Evolutionary conservation across 306 rosid species (phyloP).

Genomic region (Dryas drummondii): DNA sequence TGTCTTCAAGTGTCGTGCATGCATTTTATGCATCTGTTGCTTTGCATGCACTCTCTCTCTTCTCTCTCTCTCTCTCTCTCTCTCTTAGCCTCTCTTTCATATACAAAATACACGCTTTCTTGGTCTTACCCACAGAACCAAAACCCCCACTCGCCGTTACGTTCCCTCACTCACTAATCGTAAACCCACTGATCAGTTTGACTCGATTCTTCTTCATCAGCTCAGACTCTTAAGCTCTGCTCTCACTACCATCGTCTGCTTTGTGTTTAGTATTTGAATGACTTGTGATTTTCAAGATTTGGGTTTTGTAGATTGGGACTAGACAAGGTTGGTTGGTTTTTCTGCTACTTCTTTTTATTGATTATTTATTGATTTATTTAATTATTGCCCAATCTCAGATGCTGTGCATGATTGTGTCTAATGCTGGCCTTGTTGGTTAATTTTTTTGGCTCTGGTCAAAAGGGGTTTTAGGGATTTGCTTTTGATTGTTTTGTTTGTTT

Average conservation of each 20-base stretch:
- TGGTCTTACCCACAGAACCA: slow-evolving; percentile 36
- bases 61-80: slow-evolving; percentile 23
- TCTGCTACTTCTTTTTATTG: background rate
- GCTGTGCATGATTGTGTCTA: background rate
- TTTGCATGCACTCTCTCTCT: slow-evolving; percentile 89
- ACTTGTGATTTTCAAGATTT: slow-evolving; percentile 20
- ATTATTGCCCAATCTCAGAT: background rate
- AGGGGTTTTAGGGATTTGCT: slow-evolving; percentile 53
- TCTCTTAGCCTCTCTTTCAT: slow-evolving; percentile 4
- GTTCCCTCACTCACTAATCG: background rate
- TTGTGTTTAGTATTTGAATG: slow-evolving; percentile 19
- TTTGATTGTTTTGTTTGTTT: slow-evolving; percentile 37
- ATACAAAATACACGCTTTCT: slow-evolving; percentile 40
- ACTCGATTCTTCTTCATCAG: slow-evolving; percentile 26
- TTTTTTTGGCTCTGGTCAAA: slow-evolving; percentile 22
- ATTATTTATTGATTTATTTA: too few relatives aligned
- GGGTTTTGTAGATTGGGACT: slow-evolving; percentile 17
- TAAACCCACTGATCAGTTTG: slow-evolving; percentile 25
- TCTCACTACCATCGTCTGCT: too few relatives aligned
- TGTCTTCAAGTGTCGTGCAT: slow-evolving; percentile 98
- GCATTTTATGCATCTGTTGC: slow-evolving; percentile 85
- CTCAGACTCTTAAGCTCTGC: background rate
- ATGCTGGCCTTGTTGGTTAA: slow-evolving; percentile 9
- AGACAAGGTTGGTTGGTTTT: slow-evolving; percentile 14
- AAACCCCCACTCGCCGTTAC: slow-evolving; percentile 35